Base-by-base conservation (phyloP, 495 filamentous ascomycete genomes). In the Chaetomium tenue region DNA sequence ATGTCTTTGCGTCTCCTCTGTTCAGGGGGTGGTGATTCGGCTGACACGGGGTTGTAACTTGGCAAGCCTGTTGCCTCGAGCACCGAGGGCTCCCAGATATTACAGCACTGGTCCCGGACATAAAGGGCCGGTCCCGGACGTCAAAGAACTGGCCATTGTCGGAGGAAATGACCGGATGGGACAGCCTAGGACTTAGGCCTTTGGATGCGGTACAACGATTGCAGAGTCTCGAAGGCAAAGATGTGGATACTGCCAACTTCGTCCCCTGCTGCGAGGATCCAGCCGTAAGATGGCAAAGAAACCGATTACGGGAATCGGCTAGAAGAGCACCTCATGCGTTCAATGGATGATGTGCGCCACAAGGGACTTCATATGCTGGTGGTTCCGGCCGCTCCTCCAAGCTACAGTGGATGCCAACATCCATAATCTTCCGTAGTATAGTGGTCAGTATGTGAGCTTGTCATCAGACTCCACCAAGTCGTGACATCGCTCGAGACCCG, bases 351-450 rank as follows among this genome's bases (percentile, higher is more conserved):
- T n/a, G n/a, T n/a, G n/a, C n/a, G n/a, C n/a, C n/a, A n/a, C n/a
- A n/a, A n/a, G 40, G 5, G 40, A 4, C 9, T 50, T 50, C 3
- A 50, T 50, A 50, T 18, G n/a, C 12, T 20, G 20, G 20, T 3
- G 18, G 15, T 11, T 9, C 5, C 23, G 26, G 8, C 18, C 15
- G 15, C 26, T 16, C 5, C 30, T 20, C 7, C 33, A 57, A 57
- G 54, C 54, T 57, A 57, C 54, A 37, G 37, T 57, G 54, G 54
- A 13, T 57, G 54, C 0, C 11, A 40, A 57, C 54, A 57, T 25
- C 37, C 54, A 57, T 28, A 15, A 57, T 16, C 54, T 57, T 57
- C 54, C 54, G 54, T 57, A 57, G 54, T 57, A 57, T 57, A 57
- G 54, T 57, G 54, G 37, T 57, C 54, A 57, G 52, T 55, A 55